Evolutionary conservation across 129 eudicot species (phyloP), one percentile per base, ranked within the genome.

Genomic region (Arctium minus): DNA sequence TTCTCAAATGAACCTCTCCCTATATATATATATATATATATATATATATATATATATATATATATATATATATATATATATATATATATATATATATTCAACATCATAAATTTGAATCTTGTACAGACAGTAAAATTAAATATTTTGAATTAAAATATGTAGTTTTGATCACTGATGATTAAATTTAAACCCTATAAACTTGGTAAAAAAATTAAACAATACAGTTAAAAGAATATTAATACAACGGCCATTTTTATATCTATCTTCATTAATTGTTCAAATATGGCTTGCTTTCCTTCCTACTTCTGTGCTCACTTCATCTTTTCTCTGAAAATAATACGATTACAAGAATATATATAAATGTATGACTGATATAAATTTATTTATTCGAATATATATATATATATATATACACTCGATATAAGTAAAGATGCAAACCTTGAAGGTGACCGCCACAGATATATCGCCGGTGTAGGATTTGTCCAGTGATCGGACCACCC

Each of bases 401-500:
- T 40, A 40, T 40, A 50, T 13, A 13, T 50, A 50, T 50, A 50
- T 42, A 42, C 50, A 8, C 3, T 8, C 0, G 50, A 11, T 8
- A 42, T 42, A 46, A 46, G 9, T 46, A 46, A 6, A 22, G 17
- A 50, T 33, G 32, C 30, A 38, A 17, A 81, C 80, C 89, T 78
- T 82, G 30, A 86, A 86, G 2, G 80, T 82, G 53, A 81, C 76
- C 0, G 77, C 82, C 0, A 79, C 85, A 0, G 89, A 82, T 72
- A 86, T 70, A 75, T 79, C 86, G 0, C 89, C 86, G 27, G 89
- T 77, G 73, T 86, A 86, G 37, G 89, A 82, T 72, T 78, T 67
- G 73, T 86, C 90, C 73, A 80, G 84, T 22, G 27, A 22, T 1
- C 87, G 83, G 56, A 87, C 88, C 12, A 87, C 87, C 70, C 90